Evolutionary conservation across 805 yeast genomes (phyloP), one percentile per base, ranked within the genome.

Genomic region (Wickerhamiella azymoides): DNA sequence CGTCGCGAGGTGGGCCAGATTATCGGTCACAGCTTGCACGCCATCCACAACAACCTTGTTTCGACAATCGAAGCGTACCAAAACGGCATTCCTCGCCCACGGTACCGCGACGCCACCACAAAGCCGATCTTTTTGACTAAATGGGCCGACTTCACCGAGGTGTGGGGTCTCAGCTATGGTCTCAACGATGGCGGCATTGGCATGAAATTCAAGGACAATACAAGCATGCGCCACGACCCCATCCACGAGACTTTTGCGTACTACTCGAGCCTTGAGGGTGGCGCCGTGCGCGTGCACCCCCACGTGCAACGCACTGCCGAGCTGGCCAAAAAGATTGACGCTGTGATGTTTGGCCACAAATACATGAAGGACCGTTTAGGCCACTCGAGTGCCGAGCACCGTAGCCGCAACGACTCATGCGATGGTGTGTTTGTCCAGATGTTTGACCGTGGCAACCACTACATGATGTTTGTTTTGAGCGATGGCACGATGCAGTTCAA

Each of bases 111-210:
- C 13, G 17, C 19, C 16, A 19, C 39, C 18, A 11, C 42, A 10
- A 40, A 44, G 35, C 47, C 93, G 88, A 10, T 73, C 77, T 74
- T 84, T 49, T 77, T 89, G 37, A 82, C 93, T 50, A 88, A 89
- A 61, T 92, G 99, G 99, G 97, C 93, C 25, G 99, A 92, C 61
- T 92, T 89, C 61, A 82, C 96, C 24, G 86, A 88, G 65, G 85
- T 82, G 62, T 93, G 89, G 63, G 98, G 98, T 1, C 80, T 92
- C 59, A 84, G 96, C 4, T 92, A 89, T 62, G 95, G 92, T 60
- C 67, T 92, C 47, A 83, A 89, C 17, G 82, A 86, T 39, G 92
- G 89, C 49, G 83, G 82, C 52, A 83, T 85, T 53, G 97, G 96
- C 17, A 95, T 88, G 11, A 68, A 83, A 48, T 89, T 88, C 66